Evolutionary conservation across 208 protist genomes (phyloP).

Genomic region (Leptomonas pyrrhocoris): DNA sequence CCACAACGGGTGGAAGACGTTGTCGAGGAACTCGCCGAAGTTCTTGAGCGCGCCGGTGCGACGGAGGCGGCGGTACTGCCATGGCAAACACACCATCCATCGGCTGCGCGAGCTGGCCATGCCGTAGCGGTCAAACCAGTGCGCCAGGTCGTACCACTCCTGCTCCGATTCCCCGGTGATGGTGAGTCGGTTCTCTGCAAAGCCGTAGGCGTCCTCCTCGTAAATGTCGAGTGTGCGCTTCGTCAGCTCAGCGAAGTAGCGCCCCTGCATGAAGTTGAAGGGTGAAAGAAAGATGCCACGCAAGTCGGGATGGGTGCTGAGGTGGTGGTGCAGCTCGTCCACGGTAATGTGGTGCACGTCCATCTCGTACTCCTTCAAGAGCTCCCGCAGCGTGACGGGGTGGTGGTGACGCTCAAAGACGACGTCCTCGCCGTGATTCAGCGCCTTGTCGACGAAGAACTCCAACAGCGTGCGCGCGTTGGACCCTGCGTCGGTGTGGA

Average conservation of each 20-base stretch:
- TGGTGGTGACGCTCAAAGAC: conserved; percentile 83
- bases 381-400: conserved; percentile 80
- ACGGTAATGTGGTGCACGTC: conserved; percentile 81
- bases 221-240: conserved; percentile 84
- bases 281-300: conserved; percentile 78
- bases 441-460: conserved; percentile 90
- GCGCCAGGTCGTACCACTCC: conserved; percentile 96
- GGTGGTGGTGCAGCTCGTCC: conserved; percentile 85
- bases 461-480: conserved; percentile 88
- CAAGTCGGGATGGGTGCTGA: conserved; percentile 71
- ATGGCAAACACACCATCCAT: conserved; percentile 97
- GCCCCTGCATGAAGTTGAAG: conserved; percentile 91
- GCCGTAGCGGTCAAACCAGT: conserved; percentile 96
- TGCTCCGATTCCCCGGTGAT: conserved; percentile 74
- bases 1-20: conserved; percentile 98
- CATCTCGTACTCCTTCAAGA: conserved; percentile 80
- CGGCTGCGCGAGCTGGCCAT: conserved; percentile 95
- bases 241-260: conserved; percentile 93
- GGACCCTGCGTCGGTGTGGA: conserved; percentile 86
- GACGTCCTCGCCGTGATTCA: conserved; percentile 89
- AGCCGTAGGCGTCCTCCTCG: conserved; percentile 86
- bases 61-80: conserved; percentile 89
- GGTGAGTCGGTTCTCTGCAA: conserved; percentile 85
- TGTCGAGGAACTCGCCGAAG: conserved; percentile 96
- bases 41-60: conserved; percentile 77